Percentiles rank a stretch among this genome's conserved stretches.
Evolutionary conservation across 441 rosid genomes (phyloP).

Genomic region (Euphorbia celastroides): DNA sequence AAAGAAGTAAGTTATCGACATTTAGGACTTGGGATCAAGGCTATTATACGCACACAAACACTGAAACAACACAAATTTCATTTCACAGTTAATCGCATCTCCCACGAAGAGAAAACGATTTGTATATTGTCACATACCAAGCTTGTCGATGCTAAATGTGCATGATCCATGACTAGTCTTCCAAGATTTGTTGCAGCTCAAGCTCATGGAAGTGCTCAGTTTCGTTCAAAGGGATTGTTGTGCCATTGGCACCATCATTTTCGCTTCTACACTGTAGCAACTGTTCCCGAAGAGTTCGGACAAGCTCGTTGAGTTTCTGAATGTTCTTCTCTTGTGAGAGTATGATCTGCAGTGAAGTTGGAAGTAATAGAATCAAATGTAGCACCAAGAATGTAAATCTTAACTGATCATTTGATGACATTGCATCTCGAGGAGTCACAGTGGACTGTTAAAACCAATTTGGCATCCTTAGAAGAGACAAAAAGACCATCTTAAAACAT

Average conservation of each 20-base stretch:
- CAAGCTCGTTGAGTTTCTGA: slow-evolving; percentile 59
- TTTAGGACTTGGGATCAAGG: slow-evolving; percentile 8
- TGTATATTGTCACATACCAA: slow-evolving; percentile 25
- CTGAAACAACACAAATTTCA: not conserved
- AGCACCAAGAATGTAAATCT: not conserved
- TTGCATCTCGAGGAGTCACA: not conserved
- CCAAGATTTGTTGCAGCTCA: slow-evolving; percentile 40
- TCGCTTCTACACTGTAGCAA: slow-evolving; percentile 48
- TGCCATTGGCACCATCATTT: slow-evolving; percentile 29
- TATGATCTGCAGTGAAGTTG: slow-evolving; percentile 46
- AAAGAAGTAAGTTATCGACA: slow-evolving; percentile 10
- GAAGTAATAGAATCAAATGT: slow-evolving; percentile 7
- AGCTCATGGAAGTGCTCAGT: slow-evolving; percentile 43
- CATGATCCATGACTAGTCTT: slow-evolving; percentile 27
- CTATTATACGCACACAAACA: not conserved
- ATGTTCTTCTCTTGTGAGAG: slow-evolving; percentile 69
- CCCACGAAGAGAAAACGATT: slow-evolving; percentile 1
- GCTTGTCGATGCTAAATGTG: slow-evolving; percentile 13
- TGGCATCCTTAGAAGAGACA: not conserved
- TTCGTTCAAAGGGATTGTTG: slow-evolving; percentile 33
- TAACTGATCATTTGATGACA: not conserved
- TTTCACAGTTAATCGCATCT: slow-evolving; percentile 2
- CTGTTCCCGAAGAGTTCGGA: slow-evolving; percentile 50
- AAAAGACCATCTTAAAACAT: not conserved
- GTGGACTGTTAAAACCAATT: not conserved